Evolutionary conservation across 176 grass and related monocot species (phyloP).

Genomic region (Cymbopogon citratus): DNA sequence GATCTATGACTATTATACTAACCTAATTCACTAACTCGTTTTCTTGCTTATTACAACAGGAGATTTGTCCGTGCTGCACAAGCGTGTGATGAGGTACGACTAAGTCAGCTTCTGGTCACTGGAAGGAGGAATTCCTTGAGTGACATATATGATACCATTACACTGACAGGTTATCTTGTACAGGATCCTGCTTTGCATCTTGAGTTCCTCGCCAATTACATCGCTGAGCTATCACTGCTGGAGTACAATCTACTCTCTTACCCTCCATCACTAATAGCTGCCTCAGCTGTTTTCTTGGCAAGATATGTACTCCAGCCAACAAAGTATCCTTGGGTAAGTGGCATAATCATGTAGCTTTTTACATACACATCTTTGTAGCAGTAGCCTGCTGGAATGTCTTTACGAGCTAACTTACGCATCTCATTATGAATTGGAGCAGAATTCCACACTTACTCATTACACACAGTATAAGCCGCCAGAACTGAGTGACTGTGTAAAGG

Average conservation of each 20-base stretch:
- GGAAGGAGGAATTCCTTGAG: neutral
- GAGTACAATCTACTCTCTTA: constrained; percentile 83
- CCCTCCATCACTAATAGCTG: constrained; percentile 72
- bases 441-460: constrained; percentile 75
- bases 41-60: constrained; percentile 43
- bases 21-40: constrained; percentile 2
- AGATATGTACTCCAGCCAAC: constrained; percentile 83
- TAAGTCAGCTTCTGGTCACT: neutral
- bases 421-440: constrained; percentile 47
- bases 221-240: constrained; percentile 81
- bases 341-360: neutral
- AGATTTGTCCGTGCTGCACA: constrained; percentile 83
- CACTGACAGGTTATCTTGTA: constrained; percentile 12
- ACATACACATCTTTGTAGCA: neutral
- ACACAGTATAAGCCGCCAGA: constrained; percentile 73
- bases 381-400: neutral
- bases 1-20: neutral
- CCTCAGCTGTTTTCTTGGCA: constrained; percentile 78
- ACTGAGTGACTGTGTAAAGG: constrained; percentile 59
- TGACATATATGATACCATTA: neutral
- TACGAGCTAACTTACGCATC: constrained; percentile 20
- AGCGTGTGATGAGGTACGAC: constrained; percentile 65
- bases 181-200: constrained; percentile 77
- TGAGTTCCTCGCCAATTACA: constrained; percentile 81
- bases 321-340: constrained; percentile 75